phyloP scores from a whole-genome alignment of 305 asterid species.

The Solanum hybrid region DNA sequence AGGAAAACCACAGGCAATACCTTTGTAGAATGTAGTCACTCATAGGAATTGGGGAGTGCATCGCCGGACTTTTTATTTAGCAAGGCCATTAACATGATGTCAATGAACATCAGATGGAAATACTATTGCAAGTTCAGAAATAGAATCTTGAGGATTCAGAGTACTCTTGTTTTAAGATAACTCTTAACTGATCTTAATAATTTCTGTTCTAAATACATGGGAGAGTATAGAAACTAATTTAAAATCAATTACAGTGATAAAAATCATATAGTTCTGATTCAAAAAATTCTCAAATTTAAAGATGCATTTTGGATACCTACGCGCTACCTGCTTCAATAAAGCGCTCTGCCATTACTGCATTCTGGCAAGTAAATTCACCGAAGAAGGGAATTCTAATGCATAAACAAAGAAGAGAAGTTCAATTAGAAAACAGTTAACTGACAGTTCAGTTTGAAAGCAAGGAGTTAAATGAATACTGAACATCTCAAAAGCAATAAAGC shows the following conservation, averaged over 20 bases:
- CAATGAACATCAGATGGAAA: neutral
- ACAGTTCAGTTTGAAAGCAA: neutral
- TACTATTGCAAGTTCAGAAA: neutral
- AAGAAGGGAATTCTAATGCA: slow-evolving; percentile 69
- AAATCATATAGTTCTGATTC: neutral
- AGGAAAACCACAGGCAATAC: neutral
- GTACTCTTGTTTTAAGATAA: neutral
- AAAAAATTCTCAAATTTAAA: slow-evolving; percentile 5
- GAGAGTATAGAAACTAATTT: neutral
- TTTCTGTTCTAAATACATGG: neutral
- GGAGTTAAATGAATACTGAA: neutral
- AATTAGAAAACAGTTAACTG: neutral
- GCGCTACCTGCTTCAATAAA: slow-evolving; percentile 99
- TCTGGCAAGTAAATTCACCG: slow-evolving; percentile 92
- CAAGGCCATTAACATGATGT: neutral
- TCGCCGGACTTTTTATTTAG: neutral
- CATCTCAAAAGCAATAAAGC: neutral
- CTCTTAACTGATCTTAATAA: neutral
- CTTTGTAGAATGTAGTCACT: neutral
- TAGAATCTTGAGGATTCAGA: neutral
- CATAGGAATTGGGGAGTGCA: neutral
- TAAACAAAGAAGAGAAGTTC: slow-evolving; percentile 3
- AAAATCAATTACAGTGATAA: neutral
- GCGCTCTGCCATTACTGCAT: slow-evolving; percentile 96
- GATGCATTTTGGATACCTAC: slow-evolving; percentile 62